Base-by-base conservation (phyloP, 768 basidiomycete genomes). In the Russula virescens region DNA sequence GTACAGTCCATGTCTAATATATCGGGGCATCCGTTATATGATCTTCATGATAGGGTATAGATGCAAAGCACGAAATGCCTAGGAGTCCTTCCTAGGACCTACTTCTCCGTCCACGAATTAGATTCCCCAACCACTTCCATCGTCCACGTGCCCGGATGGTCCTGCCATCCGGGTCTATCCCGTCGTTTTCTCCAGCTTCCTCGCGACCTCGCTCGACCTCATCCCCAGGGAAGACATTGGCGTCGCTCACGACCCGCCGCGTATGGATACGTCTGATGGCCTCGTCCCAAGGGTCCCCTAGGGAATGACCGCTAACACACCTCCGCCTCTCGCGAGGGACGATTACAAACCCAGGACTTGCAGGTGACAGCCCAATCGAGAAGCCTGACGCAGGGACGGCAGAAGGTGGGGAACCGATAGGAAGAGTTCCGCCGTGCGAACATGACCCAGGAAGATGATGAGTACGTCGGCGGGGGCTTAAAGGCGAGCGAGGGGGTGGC, bases 311-410 rank as follows among this genome's bases (percentile, higher is more conserved):
- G 66, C 77, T 81, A 13, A 72, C 60, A 61, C 78, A 73, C 65
- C 83, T 72, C 65, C 81, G 74, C 67, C 83, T 73, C 66, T 82
- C 79, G 51, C 75, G 72, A 23, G 86, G 86, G 56, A 83, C 76
- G 50, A 88, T 79, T n/a, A 80, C 77, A 67, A 90, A 91, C n/a
- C 89, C 89, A 35, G 89, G 89, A 68, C 86, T 88, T 58, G 86
- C 75, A 18, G 89, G 86, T 26, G 87, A 88, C 45, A 91, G 69
- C 5, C 89, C 89, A 66, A 91, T 89, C 67, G 86, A 84, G 74
- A 91, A 84, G 8, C 87, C 89, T 5, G 69, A 66, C 9, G 71
- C 67, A 48, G 68, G 58, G 10, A 66, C 54, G 67, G 68, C 5
- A 62, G 70, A 47, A 42, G 49, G 46, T 35, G 60, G 54, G 14